These are phyloP conservation scores for Cryoendolithus antarcticus DNA, from an alignment of 2,329 filamentous ascomycete species.

Conservation along the genomic window DNA sequence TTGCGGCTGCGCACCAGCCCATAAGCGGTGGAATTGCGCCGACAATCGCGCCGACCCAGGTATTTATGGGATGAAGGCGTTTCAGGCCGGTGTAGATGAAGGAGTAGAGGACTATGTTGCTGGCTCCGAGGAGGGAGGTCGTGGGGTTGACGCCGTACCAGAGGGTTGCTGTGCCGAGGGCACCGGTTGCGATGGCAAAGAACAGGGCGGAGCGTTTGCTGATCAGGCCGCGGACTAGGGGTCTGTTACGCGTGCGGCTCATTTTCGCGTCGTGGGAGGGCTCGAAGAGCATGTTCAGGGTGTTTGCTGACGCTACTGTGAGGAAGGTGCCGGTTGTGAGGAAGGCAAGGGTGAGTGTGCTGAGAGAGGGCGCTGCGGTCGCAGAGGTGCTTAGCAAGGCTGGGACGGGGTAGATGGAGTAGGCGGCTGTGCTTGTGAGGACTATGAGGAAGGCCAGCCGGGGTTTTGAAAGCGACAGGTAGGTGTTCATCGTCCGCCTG, in stretches of 20 bases:
- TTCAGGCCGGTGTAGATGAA: conserved; percentile 90
- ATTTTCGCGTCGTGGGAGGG: conserved; percentile 81
- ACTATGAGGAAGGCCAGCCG: conserved; percentile 85
- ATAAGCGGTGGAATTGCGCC: conserved; percentile 91
- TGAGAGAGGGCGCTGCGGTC: conserved; percentile 66
- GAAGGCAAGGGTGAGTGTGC: conserved; percentile 82
- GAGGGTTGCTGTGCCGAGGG: conserved; percentile 56
- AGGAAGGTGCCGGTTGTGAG: conserved; percentile 75
- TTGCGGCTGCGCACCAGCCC: conserved; percentile 94
- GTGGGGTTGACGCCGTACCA: conserved; percentile 92
- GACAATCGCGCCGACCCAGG: conserved; percentile 86
- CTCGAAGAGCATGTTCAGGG: conserved; percentile 96
- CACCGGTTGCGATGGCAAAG: conserved; percentile 66
- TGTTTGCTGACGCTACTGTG: conserved; percentile 82
- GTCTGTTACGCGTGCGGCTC: conserved; percentile 82
- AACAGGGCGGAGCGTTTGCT: conserved; percentile 58
- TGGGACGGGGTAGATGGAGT: conserved; percentile 85
- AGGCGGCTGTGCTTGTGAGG: conserved; percentile 78
- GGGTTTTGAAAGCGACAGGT: conserved; percentile 85
- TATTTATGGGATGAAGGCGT: conserved; percentile 73
- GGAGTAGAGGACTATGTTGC: conserved; percentile 83
- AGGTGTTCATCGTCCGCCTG: conserved; percentile 60
- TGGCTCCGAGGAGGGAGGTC: conserved; percentile 68
- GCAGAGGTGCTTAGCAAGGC: conserved; percentile 62
- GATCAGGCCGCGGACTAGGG: conserved; percentile 72